Evolutionary conservation across 345 rosid genomes (phyloP).

Genomic region (Eucalyptus virginea): DNA sequence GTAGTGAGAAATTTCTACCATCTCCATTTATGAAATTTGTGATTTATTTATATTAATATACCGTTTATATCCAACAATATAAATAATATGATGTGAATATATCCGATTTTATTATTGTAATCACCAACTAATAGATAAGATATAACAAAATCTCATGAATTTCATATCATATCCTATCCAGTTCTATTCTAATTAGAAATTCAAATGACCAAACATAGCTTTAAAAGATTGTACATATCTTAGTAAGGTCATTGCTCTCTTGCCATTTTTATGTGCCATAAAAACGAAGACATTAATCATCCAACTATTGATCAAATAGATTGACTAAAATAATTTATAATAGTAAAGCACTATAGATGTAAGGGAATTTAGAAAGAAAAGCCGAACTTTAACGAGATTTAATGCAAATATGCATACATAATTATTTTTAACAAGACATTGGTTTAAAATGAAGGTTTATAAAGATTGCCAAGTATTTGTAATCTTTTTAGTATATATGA

Average conservation of each 20-base stretch:
- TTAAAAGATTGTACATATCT: background rate
- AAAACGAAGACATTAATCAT: background rate
- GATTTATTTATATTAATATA: too few species aligned
- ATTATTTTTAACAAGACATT: background rate
- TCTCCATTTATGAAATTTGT: too few species aligned
- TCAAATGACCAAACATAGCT: background rate
- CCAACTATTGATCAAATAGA: background rate
- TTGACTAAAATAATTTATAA: background rate
- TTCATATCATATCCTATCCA: rapidly evolving
- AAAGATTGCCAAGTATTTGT: background rate
- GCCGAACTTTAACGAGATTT: background rate
- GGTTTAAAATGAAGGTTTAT: background rate
- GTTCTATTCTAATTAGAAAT: too few species aligned
- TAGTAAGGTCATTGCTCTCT: background rate
- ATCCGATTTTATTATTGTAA: too few species aligned
- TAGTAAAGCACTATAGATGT: background rate
- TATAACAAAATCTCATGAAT: too few species aligned
- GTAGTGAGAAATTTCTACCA: too few species aligned
- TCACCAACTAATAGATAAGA: too few species aligned
- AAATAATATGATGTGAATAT: too few species aligned
- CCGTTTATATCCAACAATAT: too few species aligned
- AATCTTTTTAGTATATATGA: background rate
- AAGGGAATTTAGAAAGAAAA: background rate
- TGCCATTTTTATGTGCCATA: background rate
- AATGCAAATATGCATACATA: background rate